phyloP scores from a whole-genome alignment of 2,329 filamentous ascomycete species.

The Aspergillus transmontanensis region DNA sequence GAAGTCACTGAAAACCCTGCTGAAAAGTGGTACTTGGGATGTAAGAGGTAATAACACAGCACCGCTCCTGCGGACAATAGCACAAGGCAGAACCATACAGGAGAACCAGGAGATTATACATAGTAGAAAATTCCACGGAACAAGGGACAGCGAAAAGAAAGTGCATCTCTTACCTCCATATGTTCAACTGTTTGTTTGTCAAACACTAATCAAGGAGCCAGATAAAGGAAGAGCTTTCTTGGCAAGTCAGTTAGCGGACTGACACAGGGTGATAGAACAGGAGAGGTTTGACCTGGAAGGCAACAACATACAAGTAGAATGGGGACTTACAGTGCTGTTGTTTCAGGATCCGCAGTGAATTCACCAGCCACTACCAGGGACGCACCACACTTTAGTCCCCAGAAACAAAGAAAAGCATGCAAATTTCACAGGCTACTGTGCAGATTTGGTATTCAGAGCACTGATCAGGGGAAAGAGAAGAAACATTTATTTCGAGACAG shows the following conservation, averaged over 20 bases:
- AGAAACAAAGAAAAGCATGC: not conserved
- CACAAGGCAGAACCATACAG: not conserved
- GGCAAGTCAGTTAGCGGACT: not conserved
- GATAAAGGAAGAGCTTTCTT: not conserved
- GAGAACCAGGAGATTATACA: not conserved
- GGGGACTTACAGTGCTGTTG: not conserved
- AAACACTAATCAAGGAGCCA: not conserved
- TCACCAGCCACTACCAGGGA: not conserved
- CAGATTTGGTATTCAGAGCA: not conserved
- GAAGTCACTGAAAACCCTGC: not conserved
- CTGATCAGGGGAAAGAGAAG: not conserved
- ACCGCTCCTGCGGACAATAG: not conserved
- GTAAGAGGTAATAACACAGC: not conserved
- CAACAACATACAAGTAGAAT: not conserved
- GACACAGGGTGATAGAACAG: too few relatives aligned
- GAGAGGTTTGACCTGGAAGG: not conserved
- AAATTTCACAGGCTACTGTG: not conserved
- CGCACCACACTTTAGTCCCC: not conserved
- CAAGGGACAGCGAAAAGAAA: not conserved
- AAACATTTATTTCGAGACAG: slow-evolving; percentile 12
- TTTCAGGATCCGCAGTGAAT: not conserved
- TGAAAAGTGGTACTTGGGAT: not conserved
- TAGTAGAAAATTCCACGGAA: not conserved
- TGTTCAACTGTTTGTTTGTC: not conserved
- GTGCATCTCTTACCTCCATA: slow-evolving; percentile 1